Base-by-base conservation (phyloP, 208 protist genomes). In the Wallacemonas rigidus region DNA sequence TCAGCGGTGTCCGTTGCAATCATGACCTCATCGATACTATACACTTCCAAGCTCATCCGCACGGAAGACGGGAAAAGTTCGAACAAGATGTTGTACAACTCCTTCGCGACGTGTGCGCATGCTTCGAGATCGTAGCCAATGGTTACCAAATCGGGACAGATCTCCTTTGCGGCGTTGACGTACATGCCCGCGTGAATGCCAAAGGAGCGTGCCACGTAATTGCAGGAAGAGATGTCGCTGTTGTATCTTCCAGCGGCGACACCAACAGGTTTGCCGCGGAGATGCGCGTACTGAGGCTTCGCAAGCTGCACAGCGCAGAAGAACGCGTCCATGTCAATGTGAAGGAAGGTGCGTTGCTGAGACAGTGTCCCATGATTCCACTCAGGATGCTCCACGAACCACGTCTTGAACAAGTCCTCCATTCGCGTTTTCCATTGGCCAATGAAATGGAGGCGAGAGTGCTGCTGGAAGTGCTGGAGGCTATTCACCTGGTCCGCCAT, bases 311-410 rank as follows among this genome's bases (percentile, higher is more conserved):
- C 90, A 12, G 87, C 95, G 73, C 93, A 97, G 77, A 98, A 98
- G 74, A 98, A 98, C 48, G 94, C 96, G 73, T 98, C 97, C 93
- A 98, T 96, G 81, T 98, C 96, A 15, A 98, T 51, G 75, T 98
- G 96, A 2, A 93, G 67, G 58, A 98, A 92, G 1, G 82, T 70
- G 9, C 70, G 71, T 67, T 96, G 90, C 57, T 76, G 72, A 15
- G 56, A 60, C 48, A 95, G 71, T 14, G 70, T 73, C 3, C 89
- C 88, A 55, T 94, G 86, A 69, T 90, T 86, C 86, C 85, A 96
- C 56, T 79, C 69, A 7, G 90, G 85, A 58, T 95, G 82, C 43
- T 70, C 78, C 9, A n/a, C 41, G 67, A 94, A 94, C 80, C 60
- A 81, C 56, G 80, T 63, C 50, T 81, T 72, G 61, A 96, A 86